A percentile compares a stretch with the other conserved stretches of the same genome.
These are phyloP conservation scores for Russula earlei DNA, from an alignment of 768 basidiomycete species.

Conservation along the genomic window DNA sequence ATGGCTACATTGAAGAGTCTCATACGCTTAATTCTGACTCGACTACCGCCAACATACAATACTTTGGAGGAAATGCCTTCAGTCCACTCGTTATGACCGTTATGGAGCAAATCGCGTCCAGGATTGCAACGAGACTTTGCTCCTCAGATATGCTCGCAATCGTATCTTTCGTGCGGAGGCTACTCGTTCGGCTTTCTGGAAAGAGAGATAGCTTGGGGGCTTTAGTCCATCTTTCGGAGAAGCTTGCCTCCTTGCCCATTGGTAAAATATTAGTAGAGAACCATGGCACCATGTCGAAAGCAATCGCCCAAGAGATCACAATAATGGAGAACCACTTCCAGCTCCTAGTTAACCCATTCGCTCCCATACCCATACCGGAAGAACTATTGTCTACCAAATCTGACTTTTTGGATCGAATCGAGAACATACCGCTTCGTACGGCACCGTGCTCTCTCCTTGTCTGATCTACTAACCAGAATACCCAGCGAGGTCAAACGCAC, in stretches of 20 bases:
- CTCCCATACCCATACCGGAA: not conserved
- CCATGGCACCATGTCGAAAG: slow-evolving; percentile 22
- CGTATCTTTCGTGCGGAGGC: slow-evolving; percentile 50
- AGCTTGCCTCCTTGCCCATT: slow-evolving; percentile 30
- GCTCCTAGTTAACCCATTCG: slow-evolving; percentile 23
- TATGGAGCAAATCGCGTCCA: slow-evolving; percentile 68
- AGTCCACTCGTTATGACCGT: slow-evolving; percentile 77
- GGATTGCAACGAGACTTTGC: slow-evolving; percentile 42
- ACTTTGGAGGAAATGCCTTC: slow-evolving; percentile 31
- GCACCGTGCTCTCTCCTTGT: slow-evolving; percentile 3
- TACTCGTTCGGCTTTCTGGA: slow-evolving; percentile 47
- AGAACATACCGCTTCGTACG: slow-evolving; percentile 40
- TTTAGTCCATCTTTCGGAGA: slow-evolving; percentile 27
- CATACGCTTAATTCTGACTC: slow-evolving; percentile 27
- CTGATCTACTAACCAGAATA: not conserved
- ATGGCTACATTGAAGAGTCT: slow-evolving; percentile 75
- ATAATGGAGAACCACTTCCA: slow-evolving; percentile 33
- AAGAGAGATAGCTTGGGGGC: slow-evolving; percentile 41
- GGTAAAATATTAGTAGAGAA: slow-evolving; percentile 27
- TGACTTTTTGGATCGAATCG: slow-evolving; percentile 39
- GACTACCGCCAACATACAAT: slow-evolving; percentile 4
- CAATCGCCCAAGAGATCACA: slow-evolving; percentile 37
- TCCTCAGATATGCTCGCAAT: slow-evolving; percentile 58
- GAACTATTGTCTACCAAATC: slow-evolving; percentile 25
- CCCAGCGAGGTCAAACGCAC: slow-evolving; percentile 31